phyloP scores from a whole-genome alignment of 345 rosid genomes.

The Euphorbia tirucalli region DNA sequence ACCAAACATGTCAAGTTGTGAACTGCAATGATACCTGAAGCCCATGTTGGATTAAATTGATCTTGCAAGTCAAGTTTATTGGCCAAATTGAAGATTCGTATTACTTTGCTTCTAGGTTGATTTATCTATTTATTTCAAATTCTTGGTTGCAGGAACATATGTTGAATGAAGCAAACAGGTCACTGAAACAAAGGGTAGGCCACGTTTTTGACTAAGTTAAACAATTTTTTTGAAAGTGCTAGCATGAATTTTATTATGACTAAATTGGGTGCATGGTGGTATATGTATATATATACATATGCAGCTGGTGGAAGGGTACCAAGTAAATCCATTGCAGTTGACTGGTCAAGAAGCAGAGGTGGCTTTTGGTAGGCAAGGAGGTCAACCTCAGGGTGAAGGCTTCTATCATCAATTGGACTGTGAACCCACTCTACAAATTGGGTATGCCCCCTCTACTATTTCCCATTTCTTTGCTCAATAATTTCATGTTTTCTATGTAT shows the following conservation, averaged over 20 bases:
- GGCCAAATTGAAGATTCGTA: too few species aligned
- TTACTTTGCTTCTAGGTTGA: too few species aligned
- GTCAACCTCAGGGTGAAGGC: conserved; percentile 49
- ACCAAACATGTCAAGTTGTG: too few species aligned
- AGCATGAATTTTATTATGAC: neutral
- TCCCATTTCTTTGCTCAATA: neutral
- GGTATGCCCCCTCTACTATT: too few species aligned
- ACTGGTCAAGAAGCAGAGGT: conserved; percentile 56
- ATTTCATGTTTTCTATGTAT: too few species aligned
- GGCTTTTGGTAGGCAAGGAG: conserved; percentile 51
- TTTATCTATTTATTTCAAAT: neutral
- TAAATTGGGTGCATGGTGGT: conserved; percentile 3
- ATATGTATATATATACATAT: too few species aligned
- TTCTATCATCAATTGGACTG: conserved; percentile 86
- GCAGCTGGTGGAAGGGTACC: conserved; percentile 94
- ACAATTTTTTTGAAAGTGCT: too few species aligned
- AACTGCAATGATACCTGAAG: too few species aligned
- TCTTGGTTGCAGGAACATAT: conserved; percentile 55
- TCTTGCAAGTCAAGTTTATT: too few species aligned
- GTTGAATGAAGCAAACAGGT: conserved; percentile 72
- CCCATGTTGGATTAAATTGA: too few species aligned
- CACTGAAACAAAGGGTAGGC: conserved; percentile 81
- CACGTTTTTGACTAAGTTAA: neutral
- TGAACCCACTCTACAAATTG: conserved; percentile 86
- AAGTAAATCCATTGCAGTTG: conserved; percentile 55